Percentiles rank a stretch among this genome's conserved stretches.
Evolutionary conservation across 495 filamentous ascomycete genomes (phyloP).

Genomic region (Xylaria sp.): DNA sequence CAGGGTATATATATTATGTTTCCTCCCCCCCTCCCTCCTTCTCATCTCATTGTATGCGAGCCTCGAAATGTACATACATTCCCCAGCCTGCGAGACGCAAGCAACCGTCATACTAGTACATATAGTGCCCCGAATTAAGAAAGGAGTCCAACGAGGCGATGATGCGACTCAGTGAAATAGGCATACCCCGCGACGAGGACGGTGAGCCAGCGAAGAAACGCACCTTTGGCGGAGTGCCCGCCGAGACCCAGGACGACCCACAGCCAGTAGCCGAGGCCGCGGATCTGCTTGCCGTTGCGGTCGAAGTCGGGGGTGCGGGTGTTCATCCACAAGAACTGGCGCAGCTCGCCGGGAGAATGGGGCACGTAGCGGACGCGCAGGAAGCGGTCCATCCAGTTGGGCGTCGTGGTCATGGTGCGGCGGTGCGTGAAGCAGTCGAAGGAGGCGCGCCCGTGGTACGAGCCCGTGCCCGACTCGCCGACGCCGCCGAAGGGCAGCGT

Average conservation of each 20-base stretch:
- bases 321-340: conserved; percentile 63
- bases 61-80: too few species aligned
- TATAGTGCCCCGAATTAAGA: neutral
- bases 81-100: too few species aligned
- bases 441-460: conserved; percentile 81
- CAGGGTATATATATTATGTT: conserved; percentile 9
- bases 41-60: neutral
- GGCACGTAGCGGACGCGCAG: conserved; percentile 84
- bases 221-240: conserved; percentile 53
- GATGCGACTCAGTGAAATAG: conserved; percentile 30
- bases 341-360: conserved; percentile 60
- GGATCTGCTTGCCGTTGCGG: conserved; percentile 69
- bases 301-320: conserved; percentile 79
- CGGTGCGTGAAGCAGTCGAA: conserved; percentile 89
- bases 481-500: conserved; percentile 90
- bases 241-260: conserved; percentile 54
- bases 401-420: conserved; percentile 76
- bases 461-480: conserved; percentile 81
- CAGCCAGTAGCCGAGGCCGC: conserved; percentile 56
- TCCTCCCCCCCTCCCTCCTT: neutral
- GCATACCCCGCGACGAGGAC: conserved; percentile 42
- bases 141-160: neutral
- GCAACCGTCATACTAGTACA: neutral
- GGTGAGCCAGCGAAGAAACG: conserved; percentile 55
- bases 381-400: conserved; percentile 79